phyloP scores from a whole-genome alignment of 805 yeast genomes.

The Metschnikowia cubensis region DNA sequence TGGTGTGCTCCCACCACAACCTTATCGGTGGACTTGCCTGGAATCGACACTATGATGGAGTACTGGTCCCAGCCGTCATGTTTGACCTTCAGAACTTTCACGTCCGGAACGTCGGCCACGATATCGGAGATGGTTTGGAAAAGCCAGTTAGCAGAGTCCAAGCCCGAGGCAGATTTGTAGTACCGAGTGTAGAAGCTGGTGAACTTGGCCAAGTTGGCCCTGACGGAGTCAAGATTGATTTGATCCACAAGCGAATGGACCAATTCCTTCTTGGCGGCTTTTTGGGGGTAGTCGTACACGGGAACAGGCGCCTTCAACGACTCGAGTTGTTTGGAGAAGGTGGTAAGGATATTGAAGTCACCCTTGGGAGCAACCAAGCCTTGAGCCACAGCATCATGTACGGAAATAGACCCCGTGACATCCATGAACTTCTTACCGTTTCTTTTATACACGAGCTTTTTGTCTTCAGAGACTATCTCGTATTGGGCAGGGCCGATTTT shows the following conservation, averaged over 20 bases:
- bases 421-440: constrained; percentile 59
- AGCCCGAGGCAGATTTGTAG: constrained; percentile 69
- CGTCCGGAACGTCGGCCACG: constrained; percentile 18
- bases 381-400: constrained; percentile 30
- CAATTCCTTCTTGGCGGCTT: constrained; percentile 30
- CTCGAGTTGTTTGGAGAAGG: constrained; percentile 27
- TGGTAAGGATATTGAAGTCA: constrained; percentile 14
- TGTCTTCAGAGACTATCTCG: constrained; percentile 32
- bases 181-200: constrained; percentile 72
- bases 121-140: constrained; percentile 45
- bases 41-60: constrained; percentile 64
- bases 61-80: constrained; percentile 77
- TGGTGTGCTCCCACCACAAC: constrained; percentile 87
- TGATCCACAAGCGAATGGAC: constrained; percentile 40
- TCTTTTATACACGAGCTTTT: constrained; percentile 33
- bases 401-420: constrained; percentile 48
- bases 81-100: constrained; percentile 40
- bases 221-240: constrained; percentile 47
- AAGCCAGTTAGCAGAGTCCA: constrained; percentile 70
- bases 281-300: constrained; percentile 50
- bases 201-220: constrained; percentile 54
- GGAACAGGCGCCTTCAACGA: constrained; percentile 24
- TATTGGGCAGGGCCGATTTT: constrained; percentile 33
- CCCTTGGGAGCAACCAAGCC: constrained; percentile 21
- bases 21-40: constrained; percentile 45